Evolutionary conservation across 805 yeast species (phyloP), one percentile per base, ranked within the genome.

Genomic region (Candida maesae): DNA sequence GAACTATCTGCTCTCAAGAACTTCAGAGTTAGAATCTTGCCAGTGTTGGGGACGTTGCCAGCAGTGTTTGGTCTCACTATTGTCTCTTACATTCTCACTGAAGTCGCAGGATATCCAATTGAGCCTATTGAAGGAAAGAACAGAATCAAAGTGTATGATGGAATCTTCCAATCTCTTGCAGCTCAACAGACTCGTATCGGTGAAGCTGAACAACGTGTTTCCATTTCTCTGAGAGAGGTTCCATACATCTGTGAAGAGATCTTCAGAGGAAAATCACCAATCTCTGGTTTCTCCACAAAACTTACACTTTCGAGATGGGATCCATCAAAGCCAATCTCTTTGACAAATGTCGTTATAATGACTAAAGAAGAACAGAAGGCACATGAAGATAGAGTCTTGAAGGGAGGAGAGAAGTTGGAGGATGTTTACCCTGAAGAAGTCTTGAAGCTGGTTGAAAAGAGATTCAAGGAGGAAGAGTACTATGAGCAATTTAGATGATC

Each of bases 21-120:
- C 64, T 93, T 93, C 69, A 74, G 99, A 52, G 97, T 90, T 10
- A 73, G 99, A 53, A 91, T 93, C 35, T 71, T 93, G 42, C 99
- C 99, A 0, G 99, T 93, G 0, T 66, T 93, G 48, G 98, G 99
- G 3, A 87, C 99, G 0, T 79, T 93, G 83, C 99, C 99, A 2
- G 97, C 93, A 9, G 83, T 91, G 64, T 93, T 93, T 67, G 99
- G 98, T 1, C 71, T 93, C 35, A 78, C 96, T 0, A 75, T 91
- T 42, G 95, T 96, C 3, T 84, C 96, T 1, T 81, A 86, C 65
- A 68, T 93, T 17, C 64, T 93, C 26, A 84, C 95, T 2, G 65
- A 74, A 4, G 79, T 88, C 8, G 79, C 95, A 1, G 96, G 93
- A 1, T 93, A 93, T 59, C 93, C 95, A 18, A 78, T 83, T 39